Evolutionary conservation across 78 protist species (phyloP), one percentile per base, ranked within the genome.

Genomic region (Dictyostelium brefeldianum): DNA sequence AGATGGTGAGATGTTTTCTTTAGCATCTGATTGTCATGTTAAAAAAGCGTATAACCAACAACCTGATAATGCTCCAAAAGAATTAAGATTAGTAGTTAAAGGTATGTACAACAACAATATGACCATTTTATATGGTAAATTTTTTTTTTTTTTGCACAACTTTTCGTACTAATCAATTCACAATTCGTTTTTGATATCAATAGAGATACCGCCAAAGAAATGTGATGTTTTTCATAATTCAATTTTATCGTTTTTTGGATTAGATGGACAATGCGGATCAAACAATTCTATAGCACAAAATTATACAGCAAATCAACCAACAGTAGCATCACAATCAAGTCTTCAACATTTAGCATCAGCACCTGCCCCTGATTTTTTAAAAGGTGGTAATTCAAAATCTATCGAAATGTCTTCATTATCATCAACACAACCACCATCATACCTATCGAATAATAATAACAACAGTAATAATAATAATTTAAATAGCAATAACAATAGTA

Each of bases 1-100:
- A 4, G 47, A 85, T 29, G 92, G 92, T 29, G 83, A 85, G 12
- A 73, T 85, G 83, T 75, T 75, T 62, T 56, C 31, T 15, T 29
- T 83, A 7, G 92, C 92, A 12, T 62, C 81, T 14, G 92, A 85
- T 75, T 85, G 92, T 75, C 92, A 85, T 36, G 29, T 85, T 15
- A 53, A 75, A 18, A 85, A 75, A 75, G 92, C 92, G 62, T 85
- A 75, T 46, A 75, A 31, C 29, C 71, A 75, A 48, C 51, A 64
- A 64, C 53, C 54, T 10, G 75, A 56, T 15, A 53, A 48, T 14
- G 48, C 50, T 6, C 41, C 56, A 29, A 51, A 51, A 15, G 70
- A 70, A 41, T 22, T 75, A 48, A 31, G 92, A 62, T 62, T 85
- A 27, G 92, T 85, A 1, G 83, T 85, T 15, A 85, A 85, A 75